phyloP scores from a whole-genome alignment of 169 alveolate genomes.

The Miamiensis avidus region DNA sequence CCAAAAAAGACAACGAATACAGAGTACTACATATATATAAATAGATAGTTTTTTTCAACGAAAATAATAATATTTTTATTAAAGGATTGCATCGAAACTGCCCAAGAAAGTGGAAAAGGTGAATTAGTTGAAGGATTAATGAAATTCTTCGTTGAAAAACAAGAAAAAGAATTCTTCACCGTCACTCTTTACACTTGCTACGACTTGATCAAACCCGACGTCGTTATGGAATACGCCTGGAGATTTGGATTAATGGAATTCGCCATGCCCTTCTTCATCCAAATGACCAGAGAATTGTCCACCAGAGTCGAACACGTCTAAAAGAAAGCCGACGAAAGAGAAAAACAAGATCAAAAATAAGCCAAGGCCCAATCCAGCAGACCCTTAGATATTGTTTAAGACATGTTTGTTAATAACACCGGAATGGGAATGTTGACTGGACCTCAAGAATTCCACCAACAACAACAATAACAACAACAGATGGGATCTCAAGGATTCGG shows the following conservation, averaged over 20 bases:
- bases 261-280: conserved; percentile 97
- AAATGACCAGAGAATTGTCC: conserved; percentile 84
- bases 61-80: not conserved
- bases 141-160: conserved; percentile 87
- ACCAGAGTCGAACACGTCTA: conserved; percentile 73
- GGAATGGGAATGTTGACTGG: not conserved
- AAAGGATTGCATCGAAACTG: conserved; percentile 89
- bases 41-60: not conserved
- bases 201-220: conserved; percentile 96
- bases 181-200: conserved; percentile 98
- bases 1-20: conserved; percentile 87
- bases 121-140: conserved; percentile 91
- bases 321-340: conserved; percentile 79
- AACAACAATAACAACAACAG: too few relatives aligned
- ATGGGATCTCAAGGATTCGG: not conserved
- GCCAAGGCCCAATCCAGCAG: not conserved
- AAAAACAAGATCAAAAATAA: conserved; percentile 64
- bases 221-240: conserved; percentile 99
- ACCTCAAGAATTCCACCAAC: too few relatives aligned
- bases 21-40: conserved; percentile 9
- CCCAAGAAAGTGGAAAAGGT: conserved; percentile 85
- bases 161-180: conserved; percentile 94
- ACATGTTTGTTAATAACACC: not conserved
- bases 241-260: conserved; percentile 93
- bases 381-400: not conserved